Base-by-base conservation (phyloP, 768 basidiomycete genomes). In the Trametes cingulata region DNA sequence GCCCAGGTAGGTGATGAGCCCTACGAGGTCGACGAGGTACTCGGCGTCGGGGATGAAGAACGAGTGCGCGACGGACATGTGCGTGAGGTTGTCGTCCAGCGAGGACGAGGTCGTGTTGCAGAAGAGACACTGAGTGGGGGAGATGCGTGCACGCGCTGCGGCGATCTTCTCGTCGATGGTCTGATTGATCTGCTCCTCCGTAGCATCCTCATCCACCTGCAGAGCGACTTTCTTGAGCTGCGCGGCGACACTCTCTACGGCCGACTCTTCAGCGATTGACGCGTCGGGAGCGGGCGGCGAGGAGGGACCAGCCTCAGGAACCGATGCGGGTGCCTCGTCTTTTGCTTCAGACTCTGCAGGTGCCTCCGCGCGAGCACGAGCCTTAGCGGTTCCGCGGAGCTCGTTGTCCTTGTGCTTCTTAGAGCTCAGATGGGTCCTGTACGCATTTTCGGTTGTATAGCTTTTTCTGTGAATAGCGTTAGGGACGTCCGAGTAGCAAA, bases 41-140 rank as follows among this genome's bases (percentile, higher is more conserved):
- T 97, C 92, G 41, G 86, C 86, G 67, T 98, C 95, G 45, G 97
- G 97, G 62, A 99, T 81, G 79, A 96, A 97, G 81, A 98, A 98
- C 9, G 94, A 94, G 75, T 99, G 97, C 0, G 73, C 73, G 50
- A 73, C 71, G 40, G 90, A 85, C 97, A 99, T 99, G 79, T 99
- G 97, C 1, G 80, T 74, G 40, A 95, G 80, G 67, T 87, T 93
- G 5, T 79, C 83, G 17, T 85, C 78, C 35, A 93, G 74, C 0
- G 77, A 29, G 19, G 80, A 76, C 15, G 78, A 71, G 29, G 77
- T 65, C 6, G 58, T 52, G 27, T 83, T 58, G 76, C 97, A 99
- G 80, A 98, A 99, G 55, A 99, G 87, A 71, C 96, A 99, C 47
- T 87, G 77, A 36, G 79, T 74, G 12, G 84, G 73, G 4, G 85